phyloP scores from a whole-genome alignment of 2,329 filamentous ascomycete species.

The Pseudogymnoascus destructans region DNA sequence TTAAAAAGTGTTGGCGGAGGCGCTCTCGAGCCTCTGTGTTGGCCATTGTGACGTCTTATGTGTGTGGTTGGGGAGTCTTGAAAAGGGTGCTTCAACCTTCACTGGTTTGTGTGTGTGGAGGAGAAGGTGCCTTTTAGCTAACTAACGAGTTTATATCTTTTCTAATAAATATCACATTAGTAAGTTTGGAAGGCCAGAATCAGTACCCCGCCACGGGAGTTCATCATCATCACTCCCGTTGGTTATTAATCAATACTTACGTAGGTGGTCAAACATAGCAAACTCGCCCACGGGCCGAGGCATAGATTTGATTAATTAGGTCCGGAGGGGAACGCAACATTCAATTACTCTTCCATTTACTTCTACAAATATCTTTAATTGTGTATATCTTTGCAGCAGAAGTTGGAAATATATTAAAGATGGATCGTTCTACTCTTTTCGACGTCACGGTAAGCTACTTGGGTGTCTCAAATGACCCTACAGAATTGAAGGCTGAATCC shows the following conservation, averaged over 20 bases:
- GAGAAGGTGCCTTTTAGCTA: neutral
- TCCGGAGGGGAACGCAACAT: neutral
- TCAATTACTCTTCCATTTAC: neutral
- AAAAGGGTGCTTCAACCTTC: neutral
- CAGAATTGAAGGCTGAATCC: slow-evolving; percentile 5
- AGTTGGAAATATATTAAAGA: slow-evolving; percentile 22
- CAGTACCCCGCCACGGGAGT: neutral
- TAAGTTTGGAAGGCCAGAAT: neutral
- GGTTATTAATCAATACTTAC: slow-evolving; percentile 5
- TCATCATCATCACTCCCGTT: neutral
- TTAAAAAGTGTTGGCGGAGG: slow-evolving; percentile 21
- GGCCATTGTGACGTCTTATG: slow-evolving; percentile 3
- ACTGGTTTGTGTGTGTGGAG: neutral
- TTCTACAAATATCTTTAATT: neutral
- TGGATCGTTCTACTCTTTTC: slow-evolving; percentile 44
- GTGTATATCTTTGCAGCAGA: neutral
- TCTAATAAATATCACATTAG: slow-evolving; percentile 4
- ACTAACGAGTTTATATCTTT: neutral
- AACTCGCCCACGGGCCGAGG: neutral
- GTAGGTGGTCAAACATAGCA: slow-evolving; percentile 6
- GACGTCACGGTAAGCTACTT: slow-evolving; percentile 39
- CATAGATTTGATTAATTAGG: slow-evolving; percentile 1
- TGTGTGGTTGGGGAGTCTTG: neutral
- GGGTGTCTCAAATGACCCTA: neutral
- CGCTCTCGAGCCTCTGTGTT: slow-evolving; percentile 16